These are phyloP conservation scores for Aspergillus brunneoviolaceus DNA, from an alignment of 2,329 filamentous ascomycete genomes.

Conservation along the genomic window DNA sequence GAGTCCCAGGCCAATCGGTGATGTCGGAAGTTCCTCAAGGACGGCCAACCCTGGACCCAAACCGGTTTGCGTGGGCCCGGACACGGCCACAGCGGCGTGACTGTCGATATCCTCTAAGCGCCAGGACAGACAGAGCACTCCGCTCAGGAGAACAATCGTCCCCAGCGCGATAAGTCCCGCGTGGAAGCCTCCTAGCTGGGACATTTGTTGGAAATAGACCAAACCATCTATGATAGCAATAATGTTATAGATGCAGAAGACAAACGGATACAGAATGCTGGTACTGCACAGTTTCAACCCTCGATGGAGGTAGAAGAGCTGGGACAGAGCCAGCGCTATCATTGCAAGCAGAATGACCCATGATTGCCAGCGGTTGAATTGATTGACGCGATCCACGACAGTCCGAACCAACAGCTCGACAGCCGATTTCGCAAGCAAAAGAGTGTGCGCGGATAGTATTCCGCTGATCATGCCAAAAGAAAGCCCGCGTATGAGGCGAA, in stretches of 20 bases:
- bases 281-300: conserved; percentile 94
- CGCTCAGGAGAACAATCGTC: conserved; percentile 78
- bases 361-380: conserved; percentile 93
- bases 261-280: conserved; percentile 90
- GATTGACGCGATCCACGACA: conserved; percentile 79
- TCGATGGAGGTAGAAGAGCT: conserved; percentile 92
- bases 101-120: conserved; percentile 68
- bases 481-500: conserved; percentile 77
- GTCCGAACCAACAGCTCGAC: conserved; percentile 91
- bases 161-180: conserved; percentile 75
- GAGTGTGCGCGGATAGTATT: conserved; percentile 87
- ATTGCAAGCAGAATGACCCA: conserved; percentile 87
- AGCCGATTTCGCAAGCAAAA: conserved; percentile 92
- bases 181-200: conserved; percentile 71
- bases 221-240: conserved; percentile 95
- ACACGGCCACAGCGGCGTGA: conserved; percentile 35
- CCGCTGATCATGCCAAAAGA: conserved; percentile 88
- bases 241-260: conserved; percentile 99
- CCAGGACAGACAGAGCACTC: conserved; percentile 91
- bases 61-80: conserved; percentile 62
- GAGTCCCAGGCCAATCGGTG: conserved; percentile 24
- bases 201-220: conserved; percentile 92
- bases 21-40: conserved; percentile 56
- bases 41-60: conserved; percentile 81
- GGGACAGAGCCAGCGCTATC: conserved; percentile 76